phyloP scores from a whole-genome alignment of 805 yeast genomes.

The Pichia sporocuriosa region DNA sequence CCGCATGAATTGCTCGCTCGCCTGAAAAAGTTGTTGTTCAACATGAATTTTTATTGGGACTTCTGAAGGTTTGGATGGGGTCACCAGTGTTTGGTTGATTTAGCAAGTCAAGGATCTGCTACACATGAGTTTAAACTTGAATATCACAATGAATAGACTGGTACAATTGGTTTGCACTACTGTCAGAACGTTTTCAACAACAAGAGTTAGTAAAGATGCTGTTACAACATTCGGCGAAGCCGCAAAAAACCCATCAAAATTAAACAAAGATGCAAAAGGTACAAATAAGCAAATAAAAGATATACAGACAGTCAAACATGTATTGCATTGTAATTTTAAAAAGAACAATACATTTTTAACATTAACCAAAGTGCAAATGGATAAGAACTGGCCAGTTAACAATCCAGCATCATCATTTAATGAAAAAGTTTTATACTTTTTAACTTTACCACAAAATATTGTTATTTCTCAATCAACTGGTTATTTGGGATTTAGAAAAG shows the following conservation, averaged over 20 bases:
- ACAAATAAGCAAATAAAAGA: slow-evolving; percentile 14
- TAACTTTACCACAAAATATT: slow-evolving; percentile 73
- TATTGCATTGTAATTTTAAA: slow-evolving; percentile 68
- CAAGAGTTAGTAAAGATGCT: neutral
- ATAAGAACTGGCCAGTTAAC: slow-evolving; percentile 48
- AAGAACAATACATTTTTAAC: slow-evolving; percentile 81
- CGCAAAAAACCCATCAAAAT: slow-evolving; percentile 14
- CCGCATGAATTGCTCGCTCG: neutral
- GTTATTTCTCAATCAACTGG: slow-evolving; percentile 72
- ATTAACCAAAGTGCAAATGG: slow-evolving; percentile 63
- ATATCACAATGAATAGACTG: no score
- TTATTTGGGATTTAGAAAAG: slow-evolving; percentile 78
- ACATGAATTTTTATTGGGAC: no score
- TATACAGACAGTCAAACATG: slow-evolving; percentile 48
- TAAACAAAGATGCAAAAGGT: slow-evolving; percentile 6
- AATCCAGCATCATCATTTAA: slow-evolving; percentile 52
- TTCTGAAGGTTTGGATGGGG: no score
- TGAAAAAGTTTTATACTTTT: slow-evolving; percentile 68
- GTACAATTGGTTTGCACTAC: neutral
- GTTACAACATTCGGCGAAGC: slow-evolving; percentile 26
- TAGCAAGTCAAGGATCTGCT: no score
- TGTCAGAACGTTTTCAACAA: slow-evolving; percentile 6
- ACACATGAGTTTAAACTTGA: no score
- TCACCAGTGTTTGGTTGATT: slow-evolving; percentile 8
- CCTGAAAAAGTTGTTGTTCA: neutral